Percentiles rank a stretch among this genome's conserved stretches.
Conservation (phyloP, 352 stramenopile species). For the Pythium brachiatum region DNA sequence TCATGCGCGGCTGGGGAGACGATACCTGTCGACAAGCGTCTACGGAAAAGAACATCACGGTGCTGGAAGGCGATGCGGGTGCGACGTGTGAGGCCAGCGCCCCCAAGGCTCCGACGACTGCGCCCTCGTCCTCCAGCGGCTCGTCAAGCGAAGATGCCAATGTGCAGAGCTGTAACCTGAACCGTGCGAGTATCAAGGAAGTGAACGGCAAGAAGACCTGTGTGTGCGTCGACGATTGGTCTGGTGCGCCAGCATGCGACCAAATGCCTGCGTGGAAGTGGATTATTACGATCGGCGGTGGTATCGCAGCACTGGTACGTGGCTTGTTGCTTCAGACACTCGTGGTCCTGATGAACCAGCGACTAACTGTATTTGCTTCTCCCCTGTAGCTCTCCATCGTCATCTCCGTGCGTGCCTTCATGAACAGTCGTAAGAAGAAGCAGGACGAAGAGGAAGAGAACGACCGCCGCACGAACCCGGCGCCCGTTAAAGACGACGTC, state of each 20-base stretch:
- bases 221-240: constrained; percentile 36
- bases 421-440: constrained; percentile 33
- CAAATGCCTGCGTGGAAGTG: constrained; percentile 38
- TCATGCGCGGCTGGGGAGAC: constrained; percentile 56
- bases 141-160: constrained; percentile 24
- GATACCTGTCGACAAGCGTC: constrained; percentile 54
- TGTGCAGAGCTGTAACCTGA: constrained; percentile 45
- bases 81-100: constrained; percentile 20
- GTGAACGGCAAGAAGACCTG: constrained; percentile 35
- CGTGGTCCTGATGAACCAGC: neutral
- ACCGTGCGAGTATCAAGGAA: constrained; percentile 42
- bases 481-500: constrained; percentile 19
- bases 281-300: constrained; percentile 38
- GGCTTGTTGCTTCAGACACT: neutral
- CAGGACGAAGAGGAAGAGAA: constrained; percentile 17
- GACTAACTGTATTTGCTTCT: constrained; percentile 3
- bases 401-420: constrained; percentile 30
- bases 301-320: constrained; percentile 35
- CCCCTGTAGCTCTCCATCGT: constrained; percentile 28
- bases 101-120: constrained; percentile 12
- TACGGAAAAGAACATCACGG: constrained; percentile 31
- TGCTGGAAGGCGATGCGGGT: constrained; percentile 30
- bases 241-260: constrained; percentile 30
- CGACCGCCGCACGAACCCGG: constrained; percentile 7
- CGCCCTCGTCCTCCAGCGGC: neutral